Conservation (phyloP, 495 filamentous ascomycete species). For the Hypoxylon lenormandii region DNA sequence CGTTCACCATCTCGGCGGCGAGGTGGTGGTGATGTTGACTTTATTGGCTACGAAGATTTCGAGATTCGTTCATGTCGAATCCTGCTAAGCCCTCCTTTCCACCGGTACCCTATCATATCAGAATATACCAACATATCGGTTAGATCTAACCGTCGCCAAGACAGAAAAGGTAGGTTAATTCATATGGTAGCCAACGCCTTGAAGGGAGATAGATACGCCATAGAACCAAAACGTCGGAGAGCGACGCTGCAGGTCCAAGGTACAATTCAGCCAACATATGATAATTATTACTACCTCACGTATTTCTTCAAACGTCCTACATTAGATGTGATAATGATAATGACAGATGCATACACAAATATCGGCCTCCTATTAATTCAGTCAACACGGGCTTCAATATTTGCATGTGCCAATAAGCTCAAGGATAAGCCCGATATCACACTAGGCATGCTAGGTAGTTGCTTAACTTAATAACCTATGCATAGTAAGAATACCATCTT, state of each 20-base stretch:
- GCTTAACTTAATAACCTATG: background rate
- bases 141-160: conserved; percentile 24
- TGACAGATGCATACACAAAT: conserved; percentile 26
- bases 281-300: background rate
- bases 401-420: background rate
- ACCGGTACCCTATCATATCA: conserved; percentile 36
- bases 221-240: conserved; percentile 2
- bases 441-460: no score
- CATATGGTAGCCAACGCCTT: conserved; percentile 10
- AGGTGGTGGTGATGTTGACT: conserved; percentile 11
- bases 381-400: background rate
- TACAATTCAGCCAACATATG: conserved; percentile 9
- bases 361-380: conserved; percentile 6
- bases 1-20: background rate
- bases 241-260: conserved; percentile 10
- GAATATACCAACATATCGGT: conserved; percentile 14
- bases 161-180: conserved; percentile 2
- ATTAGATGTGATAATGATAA: conserved; percentile 3
- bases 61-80: conserved; percentile 14
- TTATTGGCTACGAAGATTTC: conserved; percentile 30
- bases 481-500: background rate
- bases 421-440: conserved; percentile 14
- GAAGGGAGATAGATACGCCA: conserved; percentile 1
- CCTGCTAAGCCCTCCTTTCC: conserved; percentile 21
- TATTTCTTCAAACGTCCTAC: background rate